phyloP scores from a whole-genome alignment of 2,329 filamentous ascomycete genomes.

The Colletotrichum tabaci region DNA sequence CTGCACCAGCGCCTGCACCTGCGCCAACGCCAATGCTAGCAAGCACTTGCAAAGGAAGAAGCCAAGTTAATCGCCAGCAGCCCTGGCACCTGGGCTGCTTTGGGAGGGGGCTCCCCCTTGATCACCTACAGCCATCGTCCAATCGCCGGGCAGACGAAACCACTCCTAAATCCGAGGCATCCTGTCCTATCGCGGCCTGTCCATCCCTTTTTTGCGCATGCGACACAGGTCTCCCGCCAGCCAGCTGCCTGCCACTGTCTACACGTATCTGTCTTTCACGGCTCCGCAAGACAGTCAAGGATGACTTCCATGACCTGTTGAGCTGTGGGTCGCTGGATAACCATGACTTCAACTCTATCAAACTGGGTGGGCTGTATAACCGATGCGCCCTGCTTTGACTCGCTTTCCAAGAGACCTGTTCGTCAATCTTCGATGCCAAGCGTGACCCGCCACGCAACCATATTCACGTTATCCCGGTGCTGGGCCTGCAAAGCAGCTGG shows the following conservation, averaged over 20 bases:
- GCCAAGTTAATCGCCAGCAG: not conserved
- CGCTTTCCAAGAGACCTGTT: not conserved
- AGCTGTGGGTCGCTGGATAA: slow-evolving; percentile 25
- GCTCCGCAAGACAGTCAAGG: not conserved
- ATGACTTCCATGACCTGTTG: not conserved
- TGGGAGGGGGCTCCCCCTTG: not conserved
- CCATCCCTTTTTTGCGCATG: not conserved
- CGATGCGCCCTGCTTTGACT: not conserved
- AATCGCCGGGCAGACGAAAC: too few relatives aligned
- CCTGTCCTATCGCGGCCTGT: slow-evolving; percentile 20
- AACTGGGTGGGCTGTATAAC: slow-evolving; percentile 9
- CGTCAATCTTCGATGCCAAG: not conserved
- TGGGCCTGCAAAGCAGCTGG: too few relatives aligned
- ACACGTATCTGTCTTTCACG: not conserved
- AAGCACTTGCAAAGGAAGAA: not conserved
- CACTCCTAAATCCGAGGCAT: slow-evolving; percentile 1
- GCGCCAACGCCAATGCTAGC: too few relatives aligned
- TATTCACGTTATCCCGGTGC: too few relatives aligned
- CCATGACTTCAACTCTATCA: slow-evolving; percentile 38
- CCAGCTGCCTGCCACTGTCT: not conserved
- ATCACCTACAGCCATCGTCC: not conserved
- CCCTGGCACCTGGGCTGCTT: too few relatives aligned
- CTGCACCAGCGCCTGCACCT: too few relatives aligned
- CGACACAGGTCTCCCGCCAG: not conserved
- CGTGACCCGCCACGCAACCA: too few relatives aligned